Base-by-base conservation (phyloP, 352 stramenopile genomes). In the Phytophthora macrochlamydospora region DNA sequence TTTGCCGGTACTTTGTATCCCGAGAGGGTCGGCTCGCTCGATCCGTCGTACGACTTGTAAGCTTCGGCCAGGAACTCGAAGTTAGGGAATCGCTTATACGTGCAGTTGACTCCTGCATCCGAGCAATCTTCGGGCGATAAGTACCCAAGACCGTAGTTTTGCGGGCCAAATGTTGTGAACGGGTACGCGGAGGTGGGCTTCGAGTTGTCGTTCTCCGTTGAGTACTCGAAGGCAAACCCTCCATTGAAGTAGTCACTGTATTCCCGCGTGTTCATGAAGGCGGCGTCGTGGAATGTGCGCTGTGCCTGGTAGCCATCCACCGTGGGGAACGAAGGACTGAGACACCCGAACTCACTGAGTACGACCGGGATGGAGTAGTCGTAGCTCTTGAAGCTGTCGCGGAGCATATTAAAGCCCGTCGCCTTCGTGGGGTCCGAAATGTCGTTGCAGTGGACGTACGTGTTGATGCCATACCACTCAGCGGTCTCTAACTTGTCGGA, bases 381-480 rank as follows among this genome's bases (percentile, higher is more conserved):
- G 59, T 89, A 90, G 7, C 44, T 52, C 38, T 71, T 67, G 63
- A 95, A 95, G 67, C 72, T 77, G 43, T 84, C 64, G 31, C 65
- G 71, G 8, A 97, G 69, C 30, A 79, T 42, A 51, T 87, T 81
- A 60, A 91, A 94, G 2, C 87, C 87, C 12, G 67, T 62, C 12
- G 71, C 73, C 9, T 90, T 75, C 1, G 24, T 51, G 14, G 76
- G 56, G 55, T 87, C 75, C 11, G 59, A 71, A 44, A 75, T 76
- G 57, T 81, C 68, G 53, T 92, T 75, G 63, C 89, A 97, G 35
- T 93, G 78, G 13, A 92, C 63, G 63, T 96, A 96, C 42, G 78
- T 75, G 66, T 96, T 97, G 55, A 97, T 76, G 32, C 87, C 87
- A 62, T 93, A 97, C 86, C 86, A 97, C 71, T 95, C 81, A 11